Percentiles rank a stretch among this genome's conserved stretches.
These are phyloP conservation scores for Kodamaea fungicola DNA, from an alignment of 1,139 yeast species.

Conservation along the genomic window DNA sequence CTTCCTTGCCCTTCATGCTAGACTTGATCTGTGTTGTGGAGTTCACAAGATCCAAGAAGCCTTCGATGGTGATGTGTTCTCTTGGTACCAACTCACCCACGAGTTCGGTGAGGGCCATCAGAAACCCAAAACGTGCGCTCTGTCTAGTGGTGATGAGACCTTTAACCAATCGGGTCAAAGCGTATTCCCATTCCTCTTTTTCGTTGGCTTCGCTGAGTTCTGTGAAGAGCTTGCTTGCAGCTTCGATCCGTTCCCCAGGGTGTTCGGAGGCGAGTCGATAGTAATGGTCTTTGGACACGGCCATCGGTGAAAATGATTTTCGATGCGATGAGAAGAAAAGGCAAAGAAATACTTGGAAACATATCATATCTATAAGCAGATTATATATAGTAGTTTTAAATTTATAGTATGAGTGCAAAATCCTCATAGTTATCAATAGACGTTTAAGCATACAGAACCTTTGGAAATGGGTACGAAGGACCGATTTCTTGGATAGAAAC, in stretches of 20 bases:
- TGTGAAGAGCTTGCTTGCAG: slow-evolving; percentile 65
- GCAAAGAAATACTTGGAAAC: slow-evolving; percentile 1
- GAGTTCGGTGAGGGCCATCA: slow-evolving; percentile 82
- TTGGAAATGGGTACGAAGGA: slow-evolving; percentile 87
- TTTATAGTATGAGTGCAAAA: too few species aligned
- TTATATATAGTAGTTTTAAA: too few species aligned
- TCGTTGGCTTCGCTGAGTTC: slow-evolving; percentile 49
- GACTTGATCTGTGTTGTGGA: slow-evolving; percentile 41
- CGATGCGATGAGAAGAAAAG: not conserved
- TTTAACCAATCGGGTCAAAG: slow-evolving; percentile 68
- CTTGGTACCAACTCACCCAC: slow-evolving; percentile 44
- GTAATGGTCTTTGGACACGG: slow-evolving; percentile 72
- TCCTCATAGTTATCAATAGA: too few species aligned
- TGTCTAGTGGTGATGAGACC: slow-evolving; percentile 84
- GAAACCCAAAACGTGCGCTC: slow-evolving; percentile 82
- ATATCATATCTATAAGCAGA: too few species aligned
- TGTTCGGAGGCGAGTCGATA: slow-evolving; percentile 76
- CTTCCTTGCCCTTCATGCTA: slow-evolving; percentile 74
- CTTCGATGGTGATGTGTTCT: slow-evolving; percentile 20
- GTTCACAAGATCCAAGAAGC: slow-evolving; percentile 44
- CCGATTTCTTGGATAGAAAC: slow-evolving; percentile 90
- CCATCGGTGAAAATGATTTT: slow-evolving; percentile 19
- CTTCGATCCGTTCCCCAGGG: slow-evolving; percentile 65
- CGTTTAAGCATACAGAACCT: slow-evolving; percentile 20
- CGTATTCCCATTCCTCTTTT: slow-evolving; percentile 74